phyloP scores from a whole-genome alignment of 1,139 yeast species.

The Zhuliangozyma blackwelliae region DNA sequence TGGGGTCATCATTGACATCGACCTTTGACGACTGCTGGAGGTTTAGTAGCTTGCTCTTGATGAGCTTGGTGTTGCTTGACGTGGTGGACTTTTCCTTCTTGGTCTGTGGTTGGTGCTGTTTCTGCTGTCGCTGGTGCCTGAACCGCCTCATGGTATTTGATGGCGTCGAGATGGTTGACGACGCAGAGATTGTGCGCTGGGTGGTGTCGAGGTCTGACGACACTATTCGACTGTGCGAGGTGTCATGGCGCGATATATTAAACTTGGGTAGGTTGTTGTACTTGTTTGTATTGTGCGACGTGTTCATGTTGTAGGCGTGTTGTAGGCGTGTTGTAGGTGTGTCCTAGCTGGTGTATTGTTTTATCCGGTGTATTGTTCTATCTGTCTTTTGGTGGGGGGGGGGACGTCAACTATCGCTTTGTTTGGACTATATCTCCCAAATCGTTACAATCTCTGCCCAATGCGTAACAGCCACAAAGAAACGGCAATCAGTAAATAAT shows the following conservation, averaged over 20 bases:
- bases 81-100: conserved; percentile 9
- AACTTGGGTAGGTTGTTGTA: conserved; percentile 15
- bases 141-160: conserved; percentile 26
- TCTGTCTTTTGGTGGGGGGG: not conserved
- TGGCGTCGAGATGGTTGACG: conserved; percentile 33
- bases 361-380: not conserved
- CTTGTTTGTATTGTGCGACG: conserved; percentile 5
- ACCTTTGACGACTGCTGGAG: conserved; percentile 26
- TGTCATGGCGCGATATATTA: conserved; percentile 1
- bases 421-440: too few relatives aligned
- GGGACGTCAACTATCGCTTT: too few relatives aligned
- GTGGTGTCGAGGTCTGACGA: conserved; percentile 17
- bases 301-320: not conserved
- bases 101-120: conserved; percentile 11
- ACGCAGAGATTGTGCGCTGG: conserved; percentile 27
- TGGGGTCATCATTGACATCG: not conserved
- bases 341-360: not conserved
- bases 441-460: too few relatives aligned
- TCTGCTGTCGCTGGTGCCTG: conserved; percentile 16
- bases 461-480: too few relatives aligned
- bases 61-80: conserved; percentile 20
- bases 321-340: too few relatives aligned
- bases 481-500: too few relatives aligned
- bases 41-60: conserved; percentile 27
- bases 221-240: conserved; percentile 16